These are phyloP conservation scores for Geranium rotundifolium DNA, from an alignment of 345 rosid genomes.

Conservation along the genomic window DNA sequence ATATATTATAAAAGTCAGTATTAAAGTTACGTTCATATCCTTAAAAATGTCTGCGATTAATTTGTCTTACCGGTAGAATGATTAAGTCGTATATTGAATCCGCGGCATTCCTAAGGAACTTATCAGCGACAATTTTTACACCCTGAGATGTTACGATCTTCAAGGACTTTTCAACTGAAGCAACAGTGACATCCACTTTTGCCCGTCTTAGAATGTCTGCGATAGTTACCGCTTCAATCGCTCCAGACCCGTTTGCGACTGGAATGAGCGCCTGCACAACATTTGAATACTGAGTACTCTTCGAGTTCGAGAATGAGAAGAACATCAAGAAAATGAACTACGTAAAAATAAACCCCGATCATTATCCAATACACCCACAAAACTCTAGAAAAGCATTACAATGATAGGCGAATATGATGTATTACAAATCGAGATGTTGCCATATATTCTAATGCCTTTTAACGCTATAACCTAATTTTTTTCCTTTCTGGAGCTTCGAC, in stretches of 20 bases:
- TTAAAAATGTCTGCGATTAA: too few relatives aligned
- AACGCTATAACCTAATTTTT: too few relatives aligned
- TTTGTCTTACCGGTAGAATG: conserved; percentile 91
- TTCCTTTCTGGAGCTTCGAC: too few relatives aligned
- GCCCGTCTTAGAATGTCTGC: conserved; percentile 73
- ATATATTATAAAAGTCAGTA: too few relatives aligned
- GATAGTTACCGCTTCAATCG: conserved; percentile 56
- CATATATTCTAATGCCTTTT: too few relatives aligned
- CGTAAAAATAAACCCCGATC: background rate
- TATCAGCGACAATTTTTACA: conserved; percentile 68
- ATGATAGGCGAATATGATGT: too few relatives aligned
- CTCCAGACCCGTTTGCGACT: conserved; percentile 81
- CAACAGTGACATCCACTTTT: conserved; percentile 67
- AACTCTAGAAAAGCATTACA: too few relatives aligned
- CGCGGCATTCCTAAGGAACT: conserved; percentile 50
- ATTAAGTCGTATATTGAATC: conserved; percentile 53
- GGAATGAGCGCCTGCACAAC: conserved; percentile 66
- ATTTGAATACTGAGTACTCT: conserved; percentile 8
- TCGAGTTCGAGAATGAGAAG: background rate
- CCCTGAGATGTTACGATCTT: conserved; percentile 62
- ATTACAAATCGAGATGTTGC: too few relatives aligned
- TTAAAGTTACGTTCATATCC: too few relatives aligned
- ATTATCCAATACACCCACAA: too few relatives aligned
- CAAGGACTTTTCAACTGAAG: conserved; percentile 60
- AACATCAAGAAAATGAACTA: background rate